Evolutionary conservation across 768 basidiomycete species (phyloP), one percentile per base, ranked within the genome.

Genomic region (Boletus eberwhitei): DNA sequence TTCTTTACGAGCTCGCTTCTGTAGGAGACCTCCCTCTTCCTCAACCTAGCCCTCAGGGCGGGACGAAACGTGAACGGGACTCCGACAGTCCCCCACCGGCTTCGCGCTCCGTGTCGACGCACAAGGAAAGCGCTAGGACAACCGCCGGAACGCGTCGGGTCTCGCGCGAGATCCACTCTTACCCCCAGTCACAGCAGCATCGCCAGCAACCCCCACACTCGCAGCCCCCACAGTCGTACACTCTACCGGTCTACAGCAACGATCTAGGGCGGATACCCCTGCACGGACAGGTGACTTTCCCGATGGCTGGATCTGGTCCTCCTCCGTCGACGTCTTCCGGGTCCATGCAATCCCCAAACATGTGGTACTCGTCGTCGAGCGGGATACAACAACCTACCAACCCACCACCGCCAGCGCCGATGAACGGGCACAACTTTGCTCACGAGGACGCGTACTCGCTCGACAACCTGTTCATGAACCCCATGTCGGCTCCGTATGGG

Each of bases 11-110:
- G 59, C 74, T 90, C 1, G 85, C 87, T 4, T 84, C 79, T 0
- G 86, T 84, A 5, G 86, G 87, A 2, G 85, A 88, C 22, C 74
- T 89, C 0, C 87, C 86, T 0, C 74, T 88, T 6, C 87, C 87
- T 2, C 76, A 79, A 46, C 63, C 76, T 0, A 82, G 79, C 48
- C 82, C 84, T 5, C 63, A 70, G 0, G 71, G 77, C 5, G 76
- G 68, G 16, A 76, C 80, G 58, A 89, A 90, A 55, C 84, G 88
- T 17, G 85, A 84, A 45, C 75, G 86, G 37, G 83, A 82, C 52
- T 72, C 79, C 2, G 84, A 86, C 50, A 79, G 75, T 57, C 77
- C 82, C 4, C 44, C 59, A 0, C 51, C 63, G 11, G 16, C 59
- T 34, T 26, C 49, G 16, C 54, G 52, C 1, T 16, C 59, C 1